Conservation (phyloP, 345 rosid species). For the Pseudoturritis turrita region DNA sequence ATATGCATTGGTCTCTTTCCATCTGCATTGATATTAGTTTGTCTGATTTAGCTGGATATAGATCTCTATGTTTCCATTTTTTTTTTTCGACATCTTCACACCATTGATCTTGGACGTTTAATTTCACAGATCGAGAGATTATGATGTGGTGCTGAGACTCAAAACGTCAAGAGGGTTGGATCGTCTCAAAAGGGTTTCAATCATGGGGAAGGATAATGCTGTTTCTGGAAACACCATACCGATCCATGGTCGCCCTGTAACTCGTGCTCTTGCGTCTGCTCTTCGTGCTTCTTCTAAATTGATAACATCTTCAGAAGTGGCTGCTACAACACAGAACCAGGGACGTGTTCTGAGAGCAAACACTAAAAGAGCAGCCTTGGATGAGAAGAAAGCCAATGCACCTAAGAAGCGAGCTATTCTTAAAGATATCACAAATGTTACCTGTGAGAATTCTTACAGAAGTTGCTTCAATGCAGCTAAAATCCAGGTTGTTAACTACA, state of each 20-base stretch:
- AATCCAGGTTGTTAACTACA: conserved; percentile 37
- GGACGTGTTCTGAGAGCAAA: conserved; percentile 33
- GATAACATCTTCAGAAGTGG: conserved; percentile 30
- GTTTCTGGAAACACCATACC: conserved; percentile 31
- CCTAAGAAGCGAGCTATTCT: conserved; percentile 67
- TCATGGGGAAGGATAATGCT: conserved; percentile 54
- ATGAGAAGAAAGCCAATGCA: conserved; percentile 38
- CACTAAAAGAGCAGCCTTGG: conserved; percentile 49
- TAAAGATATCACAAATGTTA: conserved; percentile 67
- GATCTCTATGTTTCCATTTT: neutral
- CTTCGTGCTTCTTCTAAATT: conserved; percentile 37
- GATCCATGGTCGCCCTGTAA: conserved; percentile 45
- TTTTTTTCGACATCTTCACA: neutral
- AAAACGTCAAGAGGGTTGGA: conserved; percentile 4
- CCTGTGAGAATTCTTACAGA: conserved; percentile 35
- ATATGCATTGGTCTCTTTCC: conserved; percentile 4
- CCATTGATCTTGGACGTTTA: conserved; percentile 6
- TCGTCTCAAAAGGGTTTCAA: conserved; percentile 32
- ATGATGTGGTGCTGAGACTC: conserved; percentile 1
- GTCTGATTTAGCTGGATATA: neutral
- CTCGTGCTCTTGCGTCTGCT: conserved; percentile 70
- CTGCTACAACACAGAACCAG: conserved; percentile 35
- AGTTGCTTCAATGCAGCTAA: conserved; percentile 53
- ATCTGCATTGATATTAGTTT: neutral
- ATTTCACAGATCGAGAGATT: conserved; percentile 7